These are phyloP conservation scores for Lumnitzera littorea DNA, from an alignment of 345 rosid genomes.

Conservation along the genomic window DNA sequence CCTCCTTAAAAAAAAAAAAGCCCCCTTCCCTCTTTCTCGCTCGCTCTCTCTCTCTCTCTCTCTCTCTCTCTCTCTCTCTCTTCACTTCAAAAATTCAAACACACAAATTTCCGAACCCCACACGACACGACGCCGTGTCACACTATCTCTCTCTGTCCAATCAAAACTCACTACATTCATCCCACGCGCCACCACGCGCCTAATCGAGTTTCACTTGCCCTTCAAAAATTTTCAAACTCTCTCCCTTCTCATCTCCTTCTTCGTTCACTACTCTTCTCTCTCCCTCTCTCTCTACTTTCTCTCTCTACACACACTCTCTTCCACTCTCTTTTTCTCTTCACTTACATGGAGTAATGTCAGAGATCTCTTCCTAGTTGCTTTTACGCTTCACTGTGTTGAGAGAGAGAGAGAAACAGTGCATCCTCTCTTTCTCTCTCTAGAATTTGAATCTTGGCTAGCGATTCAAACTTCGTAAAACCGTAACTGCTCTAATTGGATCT, in stretches of 20 bases:
- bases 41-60: not conserved
- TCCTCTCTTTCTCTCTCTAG: too few species aligned
- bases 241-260: not conserved
- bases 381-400: too few species aligned
- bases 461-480: too few species aligned
- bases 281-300: not conserved
- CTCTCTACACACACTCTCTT: slow-evolving; percentile 1
- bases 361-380: too few species aligned
- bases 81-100: not conserved
- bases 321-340: slow-evolving; percentile 2
- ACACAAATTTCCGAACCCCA: not conserved
- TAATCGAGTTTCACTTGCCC: not conserved
- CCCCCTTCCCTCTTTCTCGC: slow-evolving; percentile 1
- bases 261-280: too few species aligned
- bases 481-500: too few species aligned
- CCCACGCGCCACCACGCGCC: not conserved
- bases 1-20: not conserved
- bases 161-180: too few species aligned
- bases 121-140: too few species aligned
- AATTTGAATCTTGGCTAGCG: too few species aligned
- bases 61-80: not conserved
- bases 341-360: not conserved
- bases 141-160: too few species aligned
- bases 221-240: slow-evolving; percentile 11
- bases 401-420: too few species aligned